Conservation (phyloP, 2,329 filamentous ascomycete species). For the Dothideomycetidae sp. region DNA sequence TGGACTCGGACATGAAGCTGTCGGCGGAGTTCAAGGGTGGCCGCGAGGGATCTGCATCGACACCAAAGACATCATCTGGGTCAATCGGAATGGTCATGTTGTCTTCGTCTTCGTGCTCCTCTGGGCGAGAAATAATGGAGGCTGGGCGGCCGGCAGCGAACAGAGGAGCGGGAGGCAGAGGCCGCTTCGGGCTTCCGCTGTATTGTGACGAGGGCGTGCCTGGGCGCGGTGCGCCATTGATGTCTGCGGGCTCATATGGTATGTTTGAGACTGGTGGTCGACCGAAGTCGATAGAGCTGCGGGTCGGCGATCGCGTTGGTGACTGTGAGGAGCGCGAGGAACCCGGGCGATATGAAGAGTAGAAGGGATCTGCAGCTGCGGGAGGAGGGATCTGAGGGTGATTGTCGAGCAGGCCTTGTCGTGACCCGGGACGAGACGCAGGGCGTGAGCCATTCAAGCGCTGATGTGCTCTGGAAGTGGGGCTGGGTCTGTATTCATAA, state of each 20-base stretch:
- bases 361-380: constrained; percentile 46
- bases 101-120: constrained; percentile 34
- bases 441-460: constrained; percentile 30
- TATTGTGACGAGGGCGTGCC: constrained; percentile 84
- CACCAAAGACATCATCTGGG: constrained; percentile 25
- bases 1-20: constrained; percentile 48
- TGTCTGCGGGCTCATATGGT: constrained; percentile 70
- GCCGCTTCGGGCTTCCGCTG: constrained; percentile 71
- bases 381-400: constrained; percentile 40
- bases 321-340: constrained; percentile 42
- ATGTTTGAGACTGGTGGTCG: constrained; percentile 57
- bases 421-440: constrained; percentile 29
- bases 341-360: constrained; percentile 43
- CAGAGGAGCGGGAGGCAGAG: constrained; percentile 74
- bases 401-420: constrained; percentile 35
- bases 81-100: constrained; percentile 58
- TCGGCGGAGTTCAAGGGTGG: constrained; percentile 48
- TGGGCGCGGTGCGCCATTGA: constrained; percentile 80
- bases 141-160: constrained; percentile 47
- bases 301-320: constrained; percentile 35
- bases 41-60: constrained; percentile 51
- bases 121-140: constrained; percentile 25
- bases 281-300: constrained; percentile 46
- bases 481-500: constrained; percentile 28
- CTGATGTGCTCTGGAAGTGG: constrained; percentile 35